Base-by-base conservation (phyloP, 2,329 filamentous ascomycete genomes). In the Cordyceps tenuipes region DNA sequence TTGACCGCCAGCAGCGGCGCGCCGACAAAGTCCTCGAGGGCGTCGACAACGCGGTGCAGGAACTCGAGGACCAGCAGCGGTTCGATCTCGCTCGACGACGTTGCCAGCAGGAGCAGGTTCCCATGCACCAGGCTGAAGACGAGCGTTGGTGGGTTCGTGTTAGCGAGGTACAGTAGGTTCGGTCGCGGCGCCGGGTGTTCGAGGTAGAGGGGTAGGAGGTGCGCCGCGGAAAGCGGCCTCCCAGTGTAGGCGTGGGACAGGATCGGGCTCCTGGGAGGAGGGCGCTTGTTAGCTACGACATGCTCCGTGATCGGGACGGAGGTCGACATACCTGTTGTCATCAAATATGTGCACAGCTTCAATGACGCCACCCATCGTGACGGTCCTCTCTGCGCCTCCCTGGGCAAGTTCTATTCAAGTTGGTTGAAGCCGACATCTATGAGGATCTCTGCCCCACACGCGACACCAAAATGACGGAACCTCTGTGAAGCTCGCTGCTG, bases 311-410 rank as follows among this genome's bases (percentile, higher is more conserved):
- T 17, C 5, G 26, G 39, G 15, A 34, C 41, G 41, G 12, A 17
- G 19, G 51, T 60, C 3, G 8, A 43, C 31, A 46, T 78, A 96
- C 92, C 92, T 91, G 76, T 92, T 86, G 79, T 97, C 92, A 83
- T 97, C 92, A 75, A 89, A 97, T 72, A 99, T 91, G 79, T 97
- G 93, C 70, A 99, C 81, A 72, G 93, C 94, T 80, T 97, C 93
- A 71, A 99, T 89, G 71, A 89, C 85, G 77, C 90, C 86, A 77
- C 83, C 90, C 89, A 92, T 93, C 72, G 75, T 86, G 73, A 70
- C 63, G 63, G 64, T 66, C 65, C 63, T 66, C 31, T 57, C 44
- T 50, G 53, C 59, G 41, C 65, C 63, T 66, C 31, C 52, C 34
- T 50, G 59, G 53, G 41, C 47, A 46, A 46, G 21, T 48, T 19